Evolutionary conservation across 2,329 filamentous ascomycete genomes (phyloP).

Genomic region (Sordariomycetes sp.): DNA sequence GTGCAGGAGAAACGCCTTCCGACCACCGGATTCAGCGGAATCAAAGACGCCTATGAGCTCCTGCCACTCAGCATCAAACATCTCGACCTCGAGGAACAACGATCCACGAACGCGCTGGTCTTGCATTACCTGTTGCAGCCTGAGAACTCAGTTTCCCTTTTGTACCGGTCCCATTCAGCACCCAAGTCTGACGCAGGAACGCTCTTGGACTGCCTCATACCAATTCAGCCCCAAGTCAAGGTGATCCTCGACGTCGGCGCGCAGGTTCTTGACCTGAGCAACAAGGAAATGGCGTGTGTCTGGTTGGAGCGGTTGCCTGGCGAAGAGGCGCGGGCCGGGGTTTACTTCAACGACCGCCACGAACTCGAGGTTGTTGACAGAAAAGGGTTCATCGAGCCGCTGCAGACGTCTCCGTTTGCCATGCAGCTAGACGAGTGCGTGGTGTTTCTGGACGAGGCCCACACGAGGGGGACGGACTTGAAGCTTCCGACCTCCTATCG

Average conservation of each 20-base stretch:
- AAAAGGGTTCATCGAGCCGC: conserved; percentile 28
- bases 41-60: conserved; percentile 49
- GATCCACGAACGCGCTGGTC: conserved; percentile 58
- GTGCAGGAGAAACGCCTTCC: conserved; percentile 31
- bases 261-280: conserved; percentile 55
- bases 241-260: conserved; percentile 65
- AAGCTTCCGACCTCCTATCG: conserved; percentile 45
- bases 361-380: conserved; percentile 42
- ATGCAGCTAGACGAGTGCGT: conserved; percentile 47
- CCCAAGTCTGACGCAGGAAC: conserved; percentile 18
- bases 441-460: conserved; percentile 59
- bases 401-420: conserved; percentile 49
- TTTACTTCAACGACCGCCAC: conserved; percentile 49
- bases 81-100: conserved; percentile 39
- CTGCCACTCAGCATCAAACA: conserved; percentile 47
- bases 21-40: conserved; percentile 60
- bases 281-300: conserved; percentile 35
- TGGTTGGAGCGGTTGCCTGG: conserved; percentile 33
- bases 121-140: conserved; percentile 43
- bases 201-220: conserved; percentile 33
- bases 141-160: conserved; percentile 33
- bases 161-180: conserved; percentile 12
- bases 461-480: conserved; percentile 61
- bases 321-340: conserved; percentile 17
- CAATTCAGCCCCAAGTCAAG: conserved; percentile 25